Evolutionary conservation across 495 filamentous ascomycete species (phyloP).

Genomic region (Stereocaulon alpinum): DNA sequence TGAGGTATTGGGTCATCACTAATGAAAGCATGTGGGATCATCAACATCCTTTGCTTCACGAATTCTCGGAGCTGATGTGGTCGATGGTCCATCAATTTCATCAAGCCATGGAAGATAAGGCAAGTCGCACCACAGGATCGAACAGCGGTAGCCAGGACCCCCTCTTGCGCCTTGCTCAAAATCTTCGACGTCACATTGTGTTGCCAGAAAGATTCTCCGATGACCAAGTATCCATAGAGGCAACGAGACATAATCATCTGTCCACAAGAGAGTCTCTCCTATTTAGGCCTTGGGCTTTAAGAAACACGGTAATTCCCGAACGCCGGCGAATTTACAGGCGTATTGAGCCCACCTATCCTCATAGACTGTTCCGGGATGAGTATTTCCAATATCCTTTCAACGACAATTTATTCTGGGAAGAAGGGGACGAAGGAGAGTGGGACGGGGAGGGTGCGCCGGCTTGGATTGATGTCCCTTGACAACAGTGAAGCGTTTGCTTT

Average conservation of each 20-base stretch:
- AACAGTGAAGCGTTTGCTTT: too few species aligned
- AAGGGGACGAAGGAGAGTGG: slow-evolving; percentile 14
- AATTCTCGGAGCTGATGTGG: slow-evolving; percentile 29
- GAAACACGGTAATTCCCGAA: not conserved
- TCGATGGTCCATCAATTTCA: slow-evolving; percentile 23
- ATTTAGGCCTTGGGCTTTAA: slow-evolving; percentile 23
- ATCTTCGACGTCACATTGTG: slow-evolving; percentile 17
- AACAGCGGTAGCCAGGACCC: not conserved
- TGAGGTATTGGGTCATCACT: slow-evolving; percentile 29
- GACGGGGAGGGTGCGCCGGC: slow-evolving; percentile 5
- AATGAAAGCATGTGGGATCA: slow-evolving; percentile 32
- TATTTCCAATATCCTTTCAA: slow-evolving; percentile 15
- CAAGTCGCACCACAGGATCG: not conserved
- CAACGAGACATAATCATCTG: not conserved
- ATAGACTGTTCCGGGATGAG: slow-evolving; percentile 12
- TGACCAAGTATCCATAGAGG: not conserved
- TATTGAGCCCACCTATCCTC: not conserved
- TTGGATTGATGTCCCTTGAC: not conserved
- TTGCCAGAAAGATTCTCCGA: slow-evolving; percentile 10
- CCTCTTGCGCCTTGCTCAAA: slow-evolving; percentile 13
- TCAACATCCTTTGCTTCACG: slow-evolving; percentile 23
- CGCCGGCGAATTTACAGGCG: not conserved
- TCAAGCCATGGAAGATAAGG: not conserved
- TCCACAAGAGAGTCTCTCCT: slow-evolving; percentile 16
- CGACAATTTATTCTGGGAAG: slow-evolving; percentile 21